Base-by-base conservation (phyloP, 345 rosid genomes). In the Bruguiera parviflora region DNA sequence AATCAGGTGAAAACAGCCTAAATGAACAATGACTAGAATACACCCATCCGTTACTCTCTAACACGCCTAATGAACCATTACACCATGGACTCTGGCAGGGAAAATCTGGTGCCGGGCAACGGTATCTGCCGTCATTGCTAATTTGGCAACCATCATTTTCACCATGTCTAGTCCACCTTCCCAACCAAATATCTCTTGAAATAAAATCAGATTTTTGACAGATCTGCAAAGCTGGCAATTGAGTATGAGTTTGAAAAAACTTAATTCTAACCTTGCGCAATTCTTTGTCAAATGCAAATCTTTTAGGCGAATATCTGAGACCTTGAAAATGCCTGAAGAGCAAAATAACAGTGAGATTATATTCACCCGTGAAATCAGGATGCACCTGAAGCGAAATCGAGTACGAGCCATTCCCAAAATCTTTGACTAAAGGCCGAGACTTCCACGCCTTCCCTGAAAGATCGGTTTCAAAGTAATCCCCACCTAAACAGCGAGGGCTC, bases 11-110 rank as follows among this genome's bases (percentile, higher is more conserved):
- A 71, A 86, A 92, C 31, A 92, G 61, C 81, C 75, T 81, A 43
- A 85, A 95, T 1, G 96, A 90, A 71, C 99, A 95, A 73, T 92
- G 98, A 24, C 78, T 85, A 0, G 98, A 95, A 73, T 95, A 95
- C 28, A 92, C 98, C 99, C 98, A 95, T 43, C 99, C 98, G 65
- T 92, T 95, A 64, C 99, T 95, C 88, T 95, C 99, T 35, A 95
- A 70, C 6, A 53, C 37, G 8, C 96, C 94, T 69, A 95, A 77
- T 0, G 87, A 80, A 16, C 98, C 97, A 59, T 81, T 71, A 56
- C 99, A 95, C 99, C 99, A 95, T 1, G 96, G 96, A 70, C 73
- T 76, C 55, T 59, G 82, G 71, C 99, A 95, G 16, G 90, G 87
- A 68, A 81, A 86, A 78, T 85, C 76, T 0, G 83, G 78, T 0